phyloP scores from a whole-genome alignment of 2,329 filamentous ascomycete genomes.

The Aspergillus sp. region DNA sequence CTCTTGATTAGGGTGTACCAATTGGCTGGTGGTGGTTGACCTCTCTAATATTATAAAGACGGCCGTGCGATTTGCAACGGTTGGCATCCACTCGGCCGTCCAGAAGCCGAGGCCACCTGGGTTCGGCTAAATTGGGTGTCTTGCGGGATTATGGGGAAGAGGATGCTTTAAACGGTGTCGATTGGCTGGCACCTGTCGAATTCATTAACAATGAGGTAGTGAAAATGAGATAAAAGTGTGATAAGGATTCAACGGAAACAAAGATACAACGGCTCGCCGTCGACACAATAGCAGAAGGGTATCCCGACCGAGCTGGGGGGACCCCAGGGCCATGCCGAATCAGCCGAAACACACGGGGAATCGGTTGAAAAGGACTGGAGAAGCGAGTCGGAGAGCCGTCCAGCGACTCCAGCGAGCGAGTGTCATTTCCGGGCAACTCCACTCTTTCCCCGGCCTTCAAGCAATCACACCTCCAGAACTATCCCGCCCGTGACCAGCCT shows the following conservation, averaged over 20 bases:
- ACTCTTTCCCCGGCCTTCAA: slow-evolving; percentile 2
- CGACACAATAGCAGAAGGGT: not conserved
- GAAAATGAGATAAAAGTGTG: not conserved
- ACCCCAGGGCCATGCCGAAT: not conserved
- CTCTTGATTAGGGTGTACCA: no score
- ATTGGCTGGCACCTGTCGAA: not conserved
- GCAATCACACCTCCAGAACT: not conserved
- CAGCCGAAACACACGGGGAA: slow-evolving; percentile 1
- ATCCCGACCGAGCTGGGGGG: not conserved
- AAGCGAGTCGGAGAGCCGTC: not conserved
- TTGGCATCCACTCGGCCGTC: not conserved
- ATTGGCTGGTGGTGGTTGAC: not conserved
- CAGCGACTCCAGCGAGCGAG: not conserved
- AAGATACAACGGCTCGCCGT: not conserved
- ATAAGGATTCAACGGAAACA: no score
- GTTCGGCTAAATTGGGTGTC: not conserved
- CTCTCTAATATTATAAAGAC: not conserved
- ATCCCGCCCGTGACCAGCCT: not conserved
- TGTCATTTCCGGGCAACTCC: slow-evolving; percentile 2
- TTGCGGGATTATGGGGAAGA: not conserved
- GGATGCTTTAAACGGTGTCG: not conserved
- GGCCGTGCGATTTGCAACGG: not conserved
- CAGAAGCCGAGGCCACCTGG: not conserved
- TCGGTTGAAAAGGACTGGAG: not conserved
- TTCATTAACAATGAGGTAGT: not conserved